A percentile compares a stretch with the other conserved stretches of the same genome.
Evolutionary conservation across 140 eudicot species (phyloP).

Genomic region (Ambrosia hybrid): DNA sequence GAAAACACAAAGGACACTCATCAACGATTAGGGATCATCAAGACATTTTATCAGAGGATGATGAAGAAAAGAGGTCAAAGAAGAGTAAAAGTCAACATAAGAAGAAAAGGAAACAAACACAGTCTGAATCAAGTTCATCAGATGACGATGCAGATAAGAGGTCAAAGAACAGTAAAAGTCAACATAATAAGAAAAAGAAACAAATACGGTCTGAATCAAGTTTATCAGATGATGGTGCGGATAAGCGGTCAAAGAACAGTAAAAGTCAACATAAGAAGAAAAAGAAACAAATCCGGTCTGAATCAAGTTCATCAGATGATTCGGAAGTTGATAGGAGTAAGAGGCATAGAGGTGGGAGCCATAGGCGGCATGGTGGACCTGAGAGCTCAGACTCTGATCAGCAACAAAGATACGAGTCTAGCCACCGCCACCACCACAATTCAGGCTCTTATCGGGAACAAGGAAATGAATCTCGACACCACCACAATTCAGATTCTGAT

Average conservation of each 20-base stretch:
- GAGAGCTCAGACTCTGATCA: constrained; percentile 36
- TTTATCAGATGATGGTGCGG: constrained; percentile 35
- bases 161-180: constrained; percentile 51
- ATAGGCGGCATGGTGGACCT: constrained; percentile 24
- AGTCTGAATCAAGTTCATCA: constrained; percentile 48
- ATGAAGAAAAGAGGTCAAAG: constrained; percentile 43
- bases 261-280: constrained; percentile 43
- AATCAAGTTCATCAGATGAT: constrained; percentile 50
- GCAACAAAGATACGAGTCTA: constrained; percentile 13
- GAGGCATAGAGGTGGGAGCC: constrained; percentile 31
- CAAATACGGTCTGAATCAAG: constrained; percentile 38
- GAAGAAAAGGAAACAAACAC: constrained; percentile 41
- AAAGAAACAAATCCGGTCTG: constrained; percentile 33
- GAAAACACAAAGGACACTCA: constrained; percentile 45
- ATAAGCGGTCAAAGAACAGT: background rate
- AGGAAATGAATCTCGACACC: too few relatives aligned
- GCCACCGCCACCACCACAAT: constrained; percentile 17
- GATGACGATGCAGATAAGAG: constrained; percentile 42
- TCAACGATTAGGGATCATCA: constrained; percentile 24
- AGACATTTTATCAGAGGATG: constrained; percentile 29
- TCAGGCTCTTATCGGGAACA: too few relatives aligned
- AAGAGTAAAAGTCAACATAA: constrained; percentile 41
- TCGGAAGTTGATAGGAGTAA: constrained; percentile 46
- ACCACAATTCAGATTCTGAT: too few relatives aligned
- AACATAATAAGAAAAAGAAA: constrained; percentile 41